Evolutionary conservation across 352 stramenopile species (phyloP).

Genomic region (Pythium sukuiense): DNA sequence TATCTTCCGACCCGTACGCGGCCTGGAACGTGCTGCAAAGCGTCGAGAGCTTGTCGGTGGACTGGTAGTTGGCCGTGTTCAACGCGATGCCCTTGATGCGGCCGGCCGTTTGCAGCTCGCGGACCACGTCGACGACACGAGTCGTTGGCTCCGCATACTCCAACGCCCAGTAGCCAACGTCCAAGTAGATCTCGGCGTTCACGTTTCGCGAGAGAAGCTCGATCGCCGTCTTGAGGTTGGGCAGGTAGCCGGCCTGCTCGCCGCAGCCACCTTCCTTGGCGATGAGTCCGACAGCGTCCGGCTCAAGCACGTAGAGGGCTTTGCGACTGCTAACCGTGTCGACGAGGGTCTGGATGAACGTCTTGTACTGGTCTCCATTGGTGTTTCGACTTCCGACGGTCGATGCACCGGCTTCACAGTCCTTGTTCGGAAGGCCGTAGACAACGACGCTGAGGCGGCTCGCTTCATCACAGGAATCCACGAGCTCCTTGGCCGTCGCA

Average conservation of each 20-base stretch:
- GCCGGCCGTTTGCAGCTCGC: slow-evolving; percentile 29
- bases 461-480: slow-evolving; percentile 34
- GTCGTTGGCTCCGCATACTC: slow-evolving; percentile 18
- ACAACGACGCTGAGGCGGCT: slow-evolving; percentile 54
- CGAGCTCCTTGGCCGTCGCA: slow-evolving; percentile 33
- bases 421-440: slow-evolving; percentile 75
- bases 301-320: slow-evolving; percentile 73
- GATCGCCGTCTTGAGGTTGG: slow-evolving; percentile 60
- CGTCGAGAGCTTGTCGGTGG: slow-evolving; percentile 32
- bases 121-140: slow-evolving; percentile 31
- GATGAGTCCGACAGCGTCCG: slow-evolving; percentile 60
- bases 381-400: slow-evolving; percentile 32
- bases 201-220: slow-evolving; percentile 48
- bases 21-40: slow-evolving; percentile 52
- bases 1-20: slow-evolving; percentile 29
- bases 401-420: slow-evolving; percentile 63
- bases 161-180: slow-evolving; percentile 70
- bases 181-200: slow-evolving; percentile 70
- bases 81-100: slow-evolving; percentile 48
- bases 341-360: slow-evolving; percentile 53
- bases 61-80: slow-evolving; percentile 74
- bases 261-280: slow-evolving; percentile 41
- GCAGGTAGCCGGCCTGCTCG: slow-evolving; percentile 34
- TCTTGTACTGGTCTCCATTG: slow-evolving; percentile 46
- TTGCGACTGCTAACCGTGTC: slow-evolving; percentile 44